Base-by-base conservation (phyloP, 768 basidiomycete species). In the Psilocybe cubensis region DNA sequence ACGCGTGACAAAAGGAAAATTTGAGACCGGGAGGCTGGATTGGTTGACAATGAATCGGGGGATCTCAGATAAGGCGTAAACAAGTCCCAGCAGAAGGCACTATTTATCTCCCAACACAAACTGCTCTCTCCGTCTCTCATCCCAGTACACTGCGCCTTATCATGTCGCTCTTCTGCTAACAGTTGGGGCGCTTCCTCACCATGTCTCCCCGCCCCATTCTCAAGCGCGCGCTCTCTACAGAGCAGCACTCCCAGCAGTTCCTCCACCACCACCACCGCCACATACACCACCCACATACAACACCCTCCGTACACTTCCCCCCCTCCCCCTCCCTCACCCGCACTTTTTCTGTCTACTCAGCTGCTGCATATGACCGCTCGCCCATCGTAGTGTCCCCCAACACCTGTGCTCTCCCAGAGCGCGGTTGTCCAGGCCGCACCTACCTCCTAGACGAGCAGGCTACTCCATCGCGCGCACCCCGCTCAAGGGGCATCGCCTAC, bases 301-400 rank as follows among this genome's bases (percentile, higher is more conserved):
- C 66, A 58, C 63, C 61, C 65, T 71, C 54, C 66, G 81, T 82
- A 55, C 80, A 81, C 71, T 82, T 85, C 63, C 80, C 83, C 24
- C 81, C 83, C 18, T 81, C 82, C 33, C 78, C 83, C 24, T 70
- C 78, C 17, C 77, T 84, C 63, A 81, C 82, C 10, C 72, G 77
- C 52, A 80, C 77, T 21, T 82, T 78, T 60, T 62, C 76, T 51
- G 81, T 77, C 52, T 77, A 89, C 72, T 85, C 83, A 61, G 72
- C 87, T 25, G 68, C 84, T 4, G 74, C 81, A 7, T 94, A 94
- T 74, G 91, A 94, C 76, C 88, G 92, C 56, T 83, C 88, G 3
- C 91, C 91, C 57, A 89, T 94, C 68, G 76, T 85, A 66, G 88
- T 91, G 62, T 67, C 82, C 21, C 87, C 87, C 28, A 91, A 92